A percentile compares a stretch with the other conserved stretches of the same genome.
phyloP scores from a whole-genome alignment of 495 filamentous ascomycete species.

The Hypoxylon cercidicola region DNA sequence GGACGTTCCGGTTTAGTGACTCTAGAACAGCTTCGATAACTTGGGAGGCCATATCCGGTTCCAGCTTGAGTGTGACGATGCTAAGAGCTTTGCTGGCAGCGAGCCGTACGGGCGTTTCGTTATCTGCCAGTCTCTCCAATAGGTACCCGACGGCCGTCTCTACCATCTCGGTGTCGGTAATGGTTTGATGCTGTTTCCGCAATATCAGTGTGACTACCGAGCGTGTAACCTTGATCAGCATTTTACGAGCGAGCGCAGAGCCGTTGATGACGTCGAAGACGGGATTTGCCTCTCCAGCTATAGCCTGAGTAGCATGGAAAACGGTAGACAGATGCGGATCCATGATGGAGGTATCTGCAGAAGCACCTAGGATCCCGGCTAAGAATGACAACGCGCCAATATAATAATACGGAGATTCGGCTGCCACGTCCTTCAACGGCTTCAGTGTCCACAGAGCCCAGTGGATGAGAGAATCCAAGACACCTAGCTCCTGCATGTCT shows the following conservation, averaged over 20 bases:
- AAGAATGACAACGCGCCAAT: slow-evolving; percentile 84
- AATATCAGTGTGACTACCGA: slow-evolving; percentile 73
- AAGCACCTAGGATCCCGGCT: slow-evolving; percentile 70
- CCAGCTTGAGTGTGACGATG: slow-evolving; percentile 80
- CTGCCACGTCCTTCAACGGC: slow-evolving; percentile 41
- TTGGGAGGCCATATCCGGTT: slow-evolving; percentile 80
- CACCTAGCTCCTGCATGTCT: slow-evolving; percentile 84
- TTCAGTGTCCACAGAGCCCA: slow-evolving; percentile 73
- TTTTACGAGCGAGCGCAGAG: slow-evolving; percentile 81
- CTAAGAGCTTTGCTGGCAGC: slow-evolving; percentile 93
- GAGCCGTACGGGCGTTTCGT: slow-evolving; percentile 88
- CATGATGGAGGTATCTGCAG: slow-evolving; percentile 62
- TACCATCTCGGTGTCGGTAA: slow-evolving; percentile 63
- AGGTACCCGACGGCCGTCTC: slow-evolving; percentile 80
- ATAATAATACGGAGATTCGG: slow-evolving; percentile 59
- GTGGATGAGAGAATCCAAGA: slow-evolving; percentile 70
- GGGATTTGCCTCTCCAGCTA: slow-evolving; percentile 51
- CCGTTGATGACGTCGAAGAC: slow-evolving; percentile 61
- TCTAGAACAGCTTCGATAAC: slow-evolving; percentile 86
- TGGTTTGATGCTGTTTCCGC: slow-evolving; percentile 52
- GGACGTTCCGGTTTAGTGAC: slow-evolving; percentile 77
- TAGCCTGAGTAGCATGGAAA: slow-evolving; percentile 60
- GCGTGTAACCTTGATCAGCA: slow-evolving; percentile 83
- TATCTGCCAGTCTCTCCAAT: slow-evolving; percentile 75
- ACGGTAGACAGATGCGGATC: slow-evolving; percentile 56